A percentile compares a stretch with the other conserved stretches of the same genome.
These are phyloP conservation scores for Porogramme epimiltina DNA, from an alignment of 1,284 basidiomycete genomes.

Conservation along the genomic window DNA sequence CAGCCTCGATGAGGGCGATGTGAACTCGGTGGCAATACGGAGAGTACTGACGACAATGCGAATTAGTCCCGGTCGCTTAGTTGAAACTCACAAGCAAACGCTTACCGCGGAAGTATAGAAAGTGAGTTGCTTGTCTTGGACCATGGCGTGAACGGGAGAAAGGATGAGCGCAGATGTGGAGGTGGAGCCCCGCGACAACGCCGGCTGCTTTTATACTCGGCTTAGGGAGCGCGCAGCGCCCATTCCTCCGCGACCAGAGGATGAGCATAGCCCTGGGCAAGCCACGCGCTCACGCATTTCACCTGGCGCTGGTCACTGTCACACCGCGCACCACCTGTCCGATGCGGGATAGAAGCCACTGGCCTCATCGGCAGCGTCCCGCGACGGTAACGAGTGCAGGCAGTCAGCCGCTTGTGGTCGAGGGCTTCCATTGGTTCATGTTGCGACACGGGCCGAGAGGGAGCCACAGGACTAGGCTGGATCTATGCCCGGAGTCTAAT, in stretches of 20 bases:
- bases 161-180: background rate
- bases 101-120: slow-evolving; percentile 20
- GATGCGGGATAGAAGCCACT: no score
- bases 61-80: background rate
- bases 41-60: slow-evolving; percentile 13
- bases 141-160: background rate
- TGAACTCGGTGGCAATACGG: slow-evolving; percentile 21
- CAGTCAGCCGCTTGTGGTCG: no score
- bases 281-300: background rate
- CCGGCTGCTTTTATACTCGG: slow-evolving; percentile 13
- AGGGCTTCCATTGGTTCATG: no score
- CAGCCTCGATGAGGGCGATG: slow-evolving; percentile 26
- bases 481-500: no score
- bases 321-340: background rate
- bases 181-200: background rate
- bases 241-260: background rate
- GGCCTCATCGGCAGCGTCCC: no score
- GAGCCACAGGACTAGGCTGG: no score
- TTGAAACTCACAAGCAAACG: no score
- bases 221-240: slow-evolving; percentile 7
- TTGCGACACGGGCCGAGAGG: no score
- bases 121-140: slow-evolving; percentile 18
- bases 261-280: background rate
- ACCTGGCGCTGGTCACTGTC: background rate
- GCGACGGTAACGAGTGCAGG: no score